A percentile compares a stretch with the other conserved stretches of the same genome.
These are phyloP conservation scores for Cynara cardunculus DNA, from an alignment of 129 eudicot species.

Conservation along the genomic window DNA sequence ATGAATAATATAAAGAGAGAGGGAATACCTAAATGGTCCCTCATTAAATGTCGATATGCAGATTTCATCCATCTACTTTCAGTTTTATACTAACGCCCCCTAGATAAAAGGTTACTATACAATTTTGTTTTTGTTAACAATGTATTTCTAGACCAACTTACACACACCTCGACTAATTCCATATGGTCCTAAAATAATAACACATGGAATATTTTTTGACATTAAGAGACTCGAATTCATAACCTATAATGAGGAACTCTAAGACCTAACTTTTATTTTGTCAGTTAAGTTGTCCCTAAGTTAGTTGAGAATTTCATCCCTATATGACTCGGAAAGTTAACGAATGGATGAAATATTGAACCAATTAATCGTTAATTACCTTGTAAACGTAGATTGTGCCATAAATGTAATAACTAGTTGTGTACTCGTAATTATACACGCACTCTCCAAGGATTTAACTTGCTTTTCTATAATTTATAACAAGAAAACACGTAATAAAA, in stretches of 20 bases:
- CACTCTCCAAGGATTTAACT: not conserved
- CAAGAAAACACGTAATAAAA: not conserved
- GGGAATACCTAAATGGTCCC: slow-evolving; percentile 8
- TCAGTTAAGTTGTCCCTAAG: not conserved
- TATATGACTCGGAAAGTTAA: not conserved
- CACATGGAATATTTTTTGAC: not conserved
- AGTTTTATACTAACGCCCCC: not conserved
- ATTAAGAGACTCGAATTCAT: not conserved
- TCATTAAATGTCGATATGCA: not conserved
- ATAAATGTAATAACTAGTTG: not conserved
- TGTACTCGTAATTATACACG: not conserved
- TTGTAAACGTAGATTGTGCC: not conserved
- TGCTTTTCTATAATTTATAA: no score
- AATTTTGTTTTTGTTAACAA: not conserved
- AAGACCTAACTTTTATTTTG: not conserved
- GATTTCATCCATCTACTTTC: not conserved
- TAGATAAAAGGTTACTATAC: not conserved
- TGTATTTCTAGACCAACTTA: not conserved
- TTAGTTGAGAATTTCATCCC: not conserved
- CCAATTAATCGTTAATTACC: not conserved
- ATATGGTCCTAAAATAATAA: not conserved
- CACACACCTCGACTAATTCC: not conserved
- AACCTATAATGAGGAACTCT: not conserved
- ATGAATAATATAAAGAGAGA: not conserved
- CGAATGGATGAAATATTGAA: not conserved